These are phyloP conservation scores for Rhytidhysteron rufulum DNA, from an alignment of 2,329 filamentous ascomycete species.

Conservation along the genomic window DNA sequence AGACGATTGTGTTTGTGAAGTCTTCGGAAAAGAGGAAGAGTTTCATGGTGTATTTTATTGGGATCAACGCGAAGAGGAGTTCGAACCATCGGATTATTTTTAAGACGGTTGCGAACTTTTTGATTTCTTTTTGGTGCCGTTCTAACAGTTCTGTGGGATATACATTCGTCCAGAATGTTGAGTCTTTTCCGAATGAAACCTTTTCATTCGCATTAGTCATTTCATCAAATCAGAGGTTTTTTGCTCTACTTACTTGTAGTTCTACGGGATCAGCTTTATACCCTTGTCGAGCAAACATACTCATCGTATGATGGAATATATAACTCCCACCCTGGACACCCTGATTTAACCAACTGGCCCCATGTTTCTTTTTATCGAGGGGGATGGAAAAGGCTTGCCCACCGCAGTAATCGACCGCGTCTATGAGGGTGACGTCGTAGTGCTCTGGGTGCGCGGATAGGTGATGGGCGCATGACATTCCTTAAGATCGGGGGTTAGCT, in stretches of 20 bases:
- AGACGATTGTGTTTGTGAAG: constrained; percentile 67
- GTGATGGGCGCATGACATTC: constrained; percentile 63
- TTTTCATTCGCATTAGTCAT: constrained; percentile 10
- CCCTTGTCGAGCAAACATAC: constrained; percentile 58
- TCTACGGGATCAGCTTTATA: constrained; percentile 55
- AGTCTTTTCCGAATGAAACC: constrained; percentile 61
- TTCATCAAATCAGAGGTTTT: not conserved
- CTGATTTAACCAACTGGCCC: constrained; percentile 59
- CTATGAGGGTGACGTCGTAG: constrained; percentile 59
- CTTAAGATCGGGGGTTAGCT: constrained; percentile 28
- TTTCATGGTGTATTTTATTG: constrained; percentile 61
- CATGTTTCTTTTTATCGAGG: constrained; percentile 53
- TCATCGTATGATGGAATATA: constrained; percentile 66
- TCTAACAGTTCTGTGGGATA: constrained; percentile 58
- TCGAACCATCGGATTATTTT: constrained; percentile 59
- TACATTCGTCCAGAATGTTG: constrained; percentile 64
- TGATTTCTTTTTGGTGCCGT: constrained; percentile 54
- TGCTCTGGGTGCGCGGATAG: constrained; percentile 62
- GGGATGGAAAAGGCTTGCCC: constrained; percentile 59
- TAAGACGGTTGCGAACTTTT: constrained; percentile 51
- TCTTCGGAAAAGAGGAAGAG: constrained; percentile 66
- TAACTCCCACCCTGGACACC: constrained; percentile 62
- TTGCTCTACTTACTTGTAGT: constrained; percentile 47
- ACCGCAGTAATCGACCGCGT: constrained; percentile 53
- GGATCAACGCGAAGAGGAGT: constrained; percentile 56